Percentiles rank a stretch among this genome's conserved stretches.
phyloP scores from a whole-genome alignment of 2,329 filamentous ascomycete species.

The Venturiaceae sp. region DNA sequence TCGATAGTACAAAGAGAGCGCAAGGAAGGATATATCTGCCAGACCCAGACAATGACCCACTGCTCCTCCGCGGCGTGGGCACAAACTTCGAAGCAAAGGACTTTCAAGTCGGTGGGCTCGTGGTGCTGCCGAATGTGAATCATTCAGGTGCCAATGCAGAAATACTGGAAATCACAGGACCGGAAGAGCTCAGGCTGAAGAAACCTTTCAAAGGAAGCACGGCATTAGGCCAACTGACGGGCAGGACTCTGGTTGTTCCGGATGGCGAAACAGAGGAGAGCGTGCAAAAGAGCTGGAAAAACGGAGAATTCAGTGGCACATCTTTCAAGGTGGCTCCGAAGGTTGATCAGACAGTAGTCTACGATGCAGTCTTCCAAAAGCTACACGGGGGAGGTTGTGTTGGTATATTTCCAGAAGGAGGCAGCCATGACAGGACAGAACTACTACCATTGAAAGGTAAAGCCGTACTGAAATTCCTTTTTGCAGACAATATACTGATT shows the following conservation, averaged over 20 bases:
- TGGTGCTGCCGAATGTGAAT: conserved; percentile 79
- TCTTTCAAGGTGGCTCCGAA: conserved; percentile 85
- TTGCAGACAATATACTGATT: conserved; percentile 8
- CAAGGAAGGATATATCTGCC: conserved; percentile 78
- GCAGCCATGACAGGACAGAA: conserved; percentile 89
- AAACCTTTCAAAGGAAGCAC: conserved; percentile 73
- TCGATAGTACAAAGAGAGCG: conserved; percentile 77
- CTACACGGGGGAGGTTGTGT: conserved; percentile 78
- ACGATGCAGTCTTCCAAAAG: conserved; percentile 82
- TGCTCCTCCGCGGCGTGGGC: conserved; percentile 66
- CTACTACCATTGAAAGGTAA: conserved; percentile 74
- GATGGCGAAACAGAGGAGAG: conserved; percentile 51
- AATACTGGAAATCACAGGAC: conserved; percentile 69
- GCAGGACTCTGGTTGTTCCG: conserved; percentile 60
- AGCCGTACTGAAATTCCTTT: background rate
- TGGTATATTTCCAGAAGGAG: conserved; percentile 94
- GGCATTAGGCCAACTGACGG: conserved; percentile 72
- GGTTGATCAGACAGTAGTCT: conserved; percentile 88
- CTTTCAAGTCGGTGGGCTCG: conserved; percentile 67
- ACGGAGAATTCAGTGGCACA: conserved; percentile 56
- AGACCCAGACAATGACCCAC: conserved; percentile 76
- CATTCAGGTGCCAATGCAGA: conserved; percentile 73
- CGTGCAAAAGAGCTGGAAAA: conserved; percentile 41
- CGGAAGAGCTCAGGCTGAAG: conserved; percentile 77
- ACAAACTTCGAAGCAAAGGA: conserved; percentile 70